A percentile compares a stretch with the other conserved stretches of the same genome.
These are phyloP conservation scores for Fusarium nygamai DNA, from an alignment of 2,329 filamentous ascomycete genomes.

Conservation along the genomic window DNA sequence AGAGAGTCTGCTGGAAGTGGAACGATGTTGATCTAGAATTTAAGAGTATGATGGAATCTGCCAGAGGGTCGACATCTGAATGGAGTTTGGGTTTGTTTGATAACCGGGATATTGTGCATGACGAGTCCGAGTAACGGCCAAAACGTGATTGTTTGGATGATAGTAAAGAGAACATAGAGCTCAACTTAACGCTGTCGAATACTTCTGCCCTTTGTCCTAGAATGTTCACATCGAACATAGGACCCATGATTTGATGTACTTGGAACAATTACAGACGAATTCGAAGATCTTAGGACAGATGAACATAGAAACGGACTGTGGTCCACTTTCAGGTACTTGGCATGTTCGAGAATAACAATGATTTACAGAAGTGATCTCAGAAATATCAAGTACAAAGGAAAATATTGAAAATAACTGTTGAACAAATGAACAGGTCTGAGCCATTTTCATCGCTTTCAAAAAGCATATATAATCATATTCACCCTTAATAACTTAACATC, in stretches of 20 bases:
- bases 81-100: no score
- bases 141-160: rapidly evolving
- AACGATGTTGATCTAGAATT: not conserved
- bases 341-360: rapidly evolving
- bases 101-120: rapidly evolving
- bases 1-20: not conserved
- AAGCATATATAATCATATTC: not conserved
- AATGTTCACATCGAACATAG: rapidly evolving
- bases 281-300: rapidly evolving
- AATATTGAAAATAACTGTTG: rapidly evolving
- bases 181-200: not conserved
- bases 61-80: rapidly evolving
- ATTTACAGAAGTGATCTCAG: rapidly evolving
- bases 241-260: rapidly evolving
- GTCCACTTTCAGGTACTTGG: rapidly evolving
- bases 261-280: rapidly evolving
- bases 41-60: rapidly evolving
- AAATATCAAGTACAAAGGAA: rapidly evolving
- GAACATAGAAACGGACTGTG: rapidly evolving
- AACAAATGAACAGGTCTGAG: not conserved
- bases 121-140: rapidly evolving
- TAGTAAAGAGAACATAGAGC: not conserved
- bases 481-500: rapidly evolving
- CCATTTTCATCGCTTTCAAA: rapidly evolving
- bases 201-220: rapidly evolving